phyloP scores from a whole-genome alignment of 1,139 yeast species.

The Magnusiomyces ingens region DNA sequence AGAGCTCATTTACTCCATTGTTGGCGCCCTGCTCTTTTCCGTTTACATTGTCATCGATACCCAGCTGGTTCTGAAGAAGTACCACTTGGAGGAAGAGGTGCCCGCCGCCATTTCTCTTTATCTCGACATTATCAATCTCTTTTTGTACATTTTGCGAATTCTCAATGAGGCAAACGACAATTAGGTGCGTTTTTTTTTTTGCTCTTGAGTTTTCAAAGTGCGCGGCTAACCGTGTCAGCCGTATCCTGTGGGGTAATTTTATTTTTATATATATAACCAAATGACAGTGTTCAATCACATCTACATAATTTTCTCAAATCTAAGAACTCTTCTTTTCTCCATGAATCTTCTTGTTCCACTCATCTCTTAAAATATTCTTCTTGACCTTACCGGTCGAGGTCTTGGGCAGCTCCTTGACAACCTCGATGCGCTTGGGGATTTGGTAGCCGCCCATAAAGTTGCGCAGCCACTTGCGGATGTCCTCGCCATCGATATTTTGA shows the following conservation, averaged over 20 bases:
- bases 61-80: constrained; percentile 70
- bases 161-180: constrained; percentile 45
- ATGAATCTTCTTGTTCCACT: constrained; percentile 5
- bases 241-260: not conserved
- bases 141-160: constrained; percentile 66
- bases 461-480: constrained; percentile 25
- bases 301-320: not conserved
- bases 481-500: constrained; percentile 19
- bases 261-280: too few species aligned
- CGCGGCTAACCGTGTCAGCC: not conserved
- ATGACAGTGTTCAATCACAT: not conserved
- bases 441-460: constrained; percentile 32
- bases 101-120: constrained; percentile 72
- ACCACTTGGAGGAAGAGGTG: constrained; percentile 80
- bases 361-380: constrained; percentile 31
- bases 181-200: not conserved
- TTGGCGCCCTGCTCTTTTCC: constrained; percentile 70
- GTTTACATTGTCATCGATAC: constrained; percentile 76
- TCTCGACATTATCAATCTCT: constrained; percentile 75
- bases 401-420: constrained; percentile 31
- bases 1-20: constrained; percentile 59
- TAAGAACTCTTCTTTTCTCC: not conserved
- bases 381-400: constrained; percentile 36
- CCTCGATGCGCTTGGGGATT: constrained; percentile 28
- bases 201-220: not conserved